Percentiles rank a stretch among this genome's conserved stretches.
phyloP scores from a whole-genome alignment of 2,329 filamentous ascomycete genomes.

The Talaromyces piceae region DNA sequence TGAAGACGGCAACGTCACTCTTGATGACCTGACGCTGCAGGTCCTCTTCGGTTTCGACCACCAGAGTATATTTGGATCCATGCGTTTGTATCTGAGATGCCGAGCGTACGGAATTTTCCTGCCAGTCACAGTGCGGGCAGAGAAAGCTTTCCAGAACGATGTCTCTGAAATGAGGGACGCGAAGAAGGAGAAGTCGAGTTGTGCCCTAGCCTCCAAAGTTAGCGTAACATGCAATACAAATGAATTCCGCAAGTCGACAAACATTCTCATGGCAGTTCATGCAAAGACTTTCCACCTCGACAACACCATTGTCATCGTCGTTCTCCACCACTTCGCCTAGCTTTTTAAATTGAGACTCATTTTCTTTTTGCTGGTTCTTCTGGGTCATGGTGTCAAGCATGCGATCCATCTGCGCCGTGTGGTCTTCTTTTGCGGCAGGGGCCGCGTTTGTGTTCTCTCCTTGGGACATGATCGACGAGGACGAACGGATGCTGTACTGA shows the following conservation, averaged over 20 bases:
- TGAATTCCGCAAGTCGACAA: constrained; percentile 13
- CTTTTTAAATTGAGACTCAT: constrained; percentile 30
- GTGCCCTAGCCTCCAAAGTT: constrained; percentile 59
- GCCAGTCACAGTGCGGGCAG: constrained; percentile 80
- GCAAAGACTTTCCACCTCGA: constrained; percentile 62
- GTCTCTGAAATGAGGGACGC: constrained; percentile 95
- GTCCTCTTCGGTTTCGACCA: constrained; percentile 64
- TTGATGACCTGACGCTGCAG: constrained; percentile 85
- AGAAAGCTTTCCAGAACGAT: constrained; percentile 95
- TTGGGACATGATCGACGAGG: constrained; percentile 9
- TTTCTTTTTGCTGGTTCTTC: constrained; percentile 5
- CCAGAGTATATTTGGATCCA: constrained; percentile 75
- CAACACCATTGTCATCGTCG: constrained; percentile 36
- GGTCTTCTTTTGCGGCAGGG: constrained; percentile 2
- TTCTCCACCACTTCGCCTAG: constrained; percentile 31
- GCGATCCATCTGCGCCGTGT: constrained; percentile 10
- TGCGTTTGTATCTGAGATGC: constrained; percentile 88
- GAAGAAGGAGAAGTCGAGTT: constrained; percentile 79
- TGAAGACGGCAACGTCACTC: constrained; percentile 76
- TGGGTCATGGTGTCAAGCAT: constrained; percentile 13
- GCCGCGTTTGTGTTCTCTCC: constrained; percentile 8
- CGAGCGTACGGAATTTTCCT: constrained; percentile 89
- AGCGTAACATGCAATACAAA: constrained; percentile 12
- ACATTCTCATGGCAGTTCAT: constrained; percentile 82
- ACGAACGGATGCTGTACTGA: background rate